A percentile compares a stretch with the other conserved stretches of the same genome.
Evolutionary conservation across 2,329 filamentous ascomycete species (phyloP).

Genomic region (Ascochyta fabae): DNA sequence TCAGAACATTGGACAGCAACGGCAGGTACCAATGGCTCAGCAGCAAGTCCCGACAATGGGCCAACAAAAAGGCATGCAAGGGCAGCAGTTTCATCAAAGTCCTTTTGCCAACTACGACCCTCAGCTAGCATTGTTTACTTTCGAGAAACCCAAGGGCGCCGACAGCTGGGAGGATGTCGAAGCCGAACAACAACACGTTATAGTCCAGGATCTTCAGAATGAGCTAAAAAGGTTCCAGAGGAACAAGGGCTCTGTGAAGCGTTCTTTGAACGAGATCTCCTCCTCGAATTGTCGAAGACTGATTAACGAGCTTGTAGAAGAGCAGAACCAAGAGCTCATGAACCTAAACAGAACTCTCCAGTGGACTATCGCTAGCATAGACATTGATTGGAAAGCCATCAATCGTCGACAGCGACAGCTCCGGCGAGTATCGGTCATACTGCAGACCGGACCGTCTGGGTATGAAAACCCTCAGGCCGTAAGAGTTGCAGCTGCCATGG

Average conservation of each 20-base stretch:
- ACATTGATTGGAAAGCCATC: slow-evolving; percentile 31
- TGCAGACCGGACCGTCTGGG: slow-evolving; percentile 36
- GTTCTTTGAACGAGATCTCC: slow-evolving; percentile 30
- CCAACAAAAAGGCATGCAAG: slow-evolving; percentile 20
- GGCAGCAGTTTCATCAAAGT: slow-evolving; percentile 14
- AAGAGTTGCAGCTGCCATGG: slow-evolving; percentile 3
- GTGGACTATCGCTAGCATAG: slow-evolving; percentile 39
- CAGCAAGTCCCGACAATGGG: slow-evolving; percentile 9
- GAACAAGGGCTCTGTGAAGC: slow-evolving; percentile 27
- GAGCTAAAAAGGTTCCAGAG: slow-evolving; percentile 32
- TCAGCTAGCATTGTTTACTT: slow-evolving; percentile 33
- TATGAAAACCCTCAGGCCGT: slow-evolving; percentile 14
- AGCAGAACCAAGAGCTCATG: slow-evolving; percentile 34
- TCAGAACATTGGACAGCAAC: slow-evolving; percentile 30
- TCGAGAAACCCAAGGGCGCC: slow-evolving; percentile 30
- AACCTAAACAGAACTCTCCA: slow-evolving; percentile 30
- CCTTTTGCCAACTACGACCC: slow-evolving; percentile 25
- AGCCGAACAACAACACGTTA: slow-evolving; percentile 31
- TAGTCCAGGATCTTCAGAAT: slow-evolving; percentile 28
- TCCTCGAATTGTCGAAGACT: slow-evolving; percentile 34
- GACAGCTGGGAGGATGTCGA: slow-evolving; percentile 36
- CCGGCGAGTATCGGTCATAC: slow-evolving; percentile 35
- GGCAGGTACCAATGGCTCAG: slow-evolving; percentile 21
- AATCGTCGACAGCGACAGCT: slow-evolving; percentile 23
- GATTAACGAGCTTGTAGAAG: slow-evolving; percentile 37